Evolutionary conservation across 345 rosid genomes (phyloP).

Genomic region (Syzygium grande): DNA sequence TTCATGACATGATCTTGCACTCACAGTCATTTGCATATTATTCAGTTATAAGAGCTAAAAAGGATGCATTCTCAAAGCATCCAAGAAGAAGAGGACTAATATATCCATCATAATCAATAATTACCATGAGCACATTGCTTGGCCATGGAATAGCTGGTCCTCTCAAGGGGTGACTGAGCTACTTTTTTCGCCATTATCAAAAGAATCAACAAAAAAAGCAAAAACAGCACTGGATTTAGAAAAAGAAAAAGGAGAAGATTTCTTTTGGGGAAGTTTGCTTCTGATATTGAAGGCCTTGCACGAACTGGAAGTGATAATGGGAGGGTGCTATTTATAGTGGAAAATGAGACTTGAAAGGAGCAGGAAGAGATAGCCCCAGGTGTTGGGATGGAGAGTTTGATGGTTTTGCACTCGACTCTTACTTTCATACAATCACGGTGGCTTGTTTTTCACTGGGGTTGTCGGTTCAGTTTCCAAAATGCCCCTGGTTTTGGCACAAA

Average conservation of each 20-base stretch:
- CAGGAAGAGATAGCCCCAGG: not conserved
- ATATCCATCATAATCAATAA: not conserved
- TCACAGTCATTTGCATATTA: not conserved
- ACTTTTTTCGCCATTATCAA: slow-evolving; percentile 17
- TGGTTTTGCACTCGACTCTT: not conserved
- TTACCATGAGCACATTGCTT: slow-evolving; percentile 62
- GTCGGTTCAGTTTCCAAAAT: not conserved
- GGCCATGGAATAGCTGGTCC: slow-evolving; percentile 46
- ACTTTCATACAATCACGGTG: not conserved
- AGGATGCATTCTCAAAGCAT: not conserved
- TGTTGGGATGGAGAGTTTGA: slow-evolving; percentile 1
- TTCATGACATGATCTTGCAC: not conserved
- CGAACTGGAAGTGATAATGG: not conserved
- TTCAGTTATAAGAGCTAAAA: not conserved
- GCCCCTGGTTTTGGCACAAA: not conserved
- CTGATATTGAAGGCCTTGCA: not conserved
- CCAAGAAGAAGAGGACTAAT: not conserved
- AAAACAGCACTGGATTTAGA: not conserved
- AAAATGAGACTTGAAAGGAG: not conserved
- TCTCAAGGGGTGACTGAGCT: slow-evolving; percentile 40
- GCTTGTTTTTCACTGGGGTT: not conserved
- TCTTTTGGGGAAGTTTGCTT: not conserved
- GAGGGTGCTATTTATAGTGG: not conserved
- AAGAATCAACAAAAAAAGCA: not conserved
- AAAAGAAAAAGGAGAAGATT: not conserved